A percentile compares a stretch with the other conserved stretches of the same genome.
These are phyloP conservation scores for Iberis amara DNA, from an alignment of 441 rosid species.

Conservation along the genomic window DNA sequence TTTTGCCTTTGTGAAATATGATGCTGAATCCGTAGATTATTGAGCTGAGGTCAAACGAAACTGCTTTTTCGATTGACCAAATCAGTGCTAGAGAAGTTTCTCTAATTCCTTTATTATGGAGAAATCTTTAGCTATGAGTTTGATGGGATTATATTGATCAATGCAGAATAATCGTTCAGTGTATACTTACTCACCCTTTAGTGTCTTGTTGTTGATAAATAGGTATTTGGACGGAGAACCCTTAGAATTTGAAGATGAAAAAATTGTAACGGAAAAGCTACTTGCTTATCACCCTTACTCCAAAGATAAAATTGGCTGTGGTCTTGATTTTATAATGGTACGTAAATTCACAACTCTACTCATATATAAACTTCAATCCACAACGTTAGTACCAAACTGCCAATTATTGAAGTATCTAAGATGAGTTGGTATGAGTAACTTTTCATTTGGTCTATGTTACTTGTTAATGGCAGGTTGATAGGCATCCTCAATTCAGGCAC, in stretches of 20 bases:
- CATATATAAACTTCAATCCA: neutral
- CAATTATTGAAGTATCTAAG: too few species aligned
- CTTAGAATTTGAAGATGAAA: slow-evolving; percentile 57
- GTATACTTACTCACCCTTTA: too few species aligned
- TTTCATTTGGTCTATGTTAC: neutral
- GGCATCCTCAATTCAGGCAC: slow-evolving; percentile 66
- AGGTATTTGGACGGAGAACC: slow-evolving; percentile 68
- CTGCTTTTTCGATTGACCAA: neutral
- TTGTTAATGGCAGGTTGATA: slow-evolving; percentile 54
- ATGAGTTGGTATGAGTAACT: neutral
- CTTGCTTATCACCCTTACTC: slow-evolving; percentile 69
- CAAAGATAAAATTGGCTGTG: slow-evolving; percentile 80
- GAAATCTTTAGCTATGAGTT: neutral
- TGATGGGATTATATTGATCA: neutral
- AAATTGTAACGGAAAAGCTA: slow-evolving; percentile 54
- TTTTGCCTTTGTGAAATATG: neutral
- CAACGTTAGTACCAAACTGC: too few species aligned
- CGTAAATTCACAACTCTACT: slow-evolving; percentile 2
- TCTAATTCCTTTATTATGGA: neutral
- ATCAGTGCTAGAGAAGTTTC: neutral
- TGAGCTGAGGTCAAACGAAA: neutral
- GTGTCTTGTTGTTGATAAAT: slow-evolving; percentile 10
- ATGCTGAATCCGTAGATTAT: neutral
- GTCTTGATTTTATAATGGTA: slow-evolving; percentile 71
- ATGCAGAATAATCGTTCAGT: neutral